Evolutionary conservation across 352 stramenopile species (phyloP).

Genomic region (Globisporangium solare): DNA sequence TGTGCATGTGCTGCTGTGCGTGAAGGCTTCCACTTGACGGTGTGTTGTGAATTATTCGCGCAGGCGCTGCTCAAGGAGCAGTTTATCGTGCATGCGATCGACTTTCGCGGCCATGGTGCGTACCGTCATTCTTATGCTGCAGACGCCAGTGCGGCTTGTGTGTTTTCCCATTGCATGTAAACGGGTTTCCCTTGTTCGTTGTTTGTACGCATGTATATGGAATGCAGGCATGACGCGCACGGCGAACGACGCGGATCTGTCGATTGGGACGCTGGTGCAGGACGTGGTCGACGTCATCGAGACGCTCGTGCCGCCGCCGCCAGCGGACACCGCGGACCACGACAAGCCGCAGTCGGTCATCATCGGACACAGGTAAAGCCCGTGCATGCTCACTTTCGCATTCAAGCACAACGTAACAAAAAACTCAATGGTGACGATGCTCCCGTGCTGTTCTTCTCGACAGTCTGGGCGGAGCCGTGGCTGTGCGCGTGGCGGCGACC

Average conservation of each 20-base stretch:
- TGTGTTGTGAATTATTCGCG: neutral
- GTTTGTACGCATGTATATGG: neutral
- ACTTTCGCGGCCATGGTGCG: conserved; percentile 76
- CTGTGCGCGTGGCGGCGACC: conserved; percentile 63
- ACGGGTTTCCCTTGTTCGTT: neutral
- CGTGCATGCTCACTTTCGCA: no score
- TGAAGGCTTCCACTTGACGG: neutral
- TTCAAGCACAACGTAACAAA: neutral
- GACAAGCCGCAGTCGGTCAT: conserved; percentile 62
- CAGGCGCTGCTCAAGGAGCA: conserved; percentile 71
- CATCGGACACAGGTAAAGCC: conserved; percentile 67
- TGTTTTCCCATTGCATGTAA: neutral
- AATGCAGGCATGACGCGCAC: conserved; percentile 45
- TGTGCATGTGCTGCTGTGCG: neutral
- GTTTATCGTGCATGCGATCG: conserved; percentile 78
- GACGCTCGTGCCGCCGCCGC: conserved; percentile 35
- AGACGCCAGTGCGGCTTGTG: no score
- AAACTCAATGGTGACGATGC: neutral
- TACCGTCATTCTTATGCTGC: neutral
- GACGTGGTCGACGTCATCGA: conserved; percentile 60
- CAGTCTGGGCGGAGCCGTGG: conserved; percentile 81
- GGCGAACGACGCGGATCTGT: conserved; percentile 60
- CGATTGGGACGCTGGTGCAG: conserved; percentile 67
- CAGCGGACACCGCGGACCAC: conserved; percentile 13
- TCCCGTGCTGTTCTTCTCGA: neutral